A percentile compares a stretch with the other conserved stretches of the same genome.
Evolutionary conservation across 345 rosid species (phyloP).

Genomic region (Pelargonium nanum): DNA sequence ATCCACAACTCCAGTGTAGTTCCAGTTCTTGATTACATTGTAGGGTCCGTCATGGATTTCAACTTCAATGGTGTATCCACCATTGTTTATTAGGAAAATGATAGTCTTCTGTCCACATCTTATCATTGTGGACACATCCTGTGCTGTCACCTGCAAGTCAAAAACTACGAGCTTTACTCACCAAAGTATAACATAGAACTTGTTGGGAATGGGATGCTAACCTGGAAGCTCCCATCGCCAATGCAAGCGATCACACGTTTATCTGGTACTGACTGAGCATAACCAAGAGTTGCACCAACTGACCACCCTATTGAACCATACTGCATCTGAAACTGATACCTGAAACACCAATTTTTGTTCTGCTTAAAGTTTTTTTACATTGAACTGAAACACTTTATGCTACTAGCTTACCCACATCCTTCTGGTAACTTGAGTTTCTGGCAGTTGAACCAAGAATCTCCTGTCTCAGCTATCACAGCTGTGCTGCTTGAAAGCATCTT

Average conservation of each 20-base stretch:
- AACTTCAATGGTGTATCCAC: conserved; percentile 29
- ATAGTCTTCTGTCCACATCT: conserved; percentile 22
- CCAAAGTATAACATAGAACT: too few species aligned
- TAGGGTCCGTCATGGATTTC: conserved; percentile 31
- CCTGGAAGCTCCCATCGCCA: conserved; percentile 59
- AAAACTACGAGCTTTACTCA: too few species aligned
- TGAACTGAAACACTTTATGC: too few species aligned
- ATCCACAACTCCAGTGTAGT: conserved; percentile 22
- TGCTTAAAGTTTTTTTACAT: too few species aligned
- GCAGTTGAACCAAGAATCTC: conserved; percentile 31
- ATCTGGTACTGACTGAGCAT: conserved; percentile 44
- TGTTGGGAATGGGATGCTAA: too few species aligned
- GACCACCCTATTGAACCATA: conserved; percentile 60
- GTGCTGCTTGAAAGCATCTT: conserved; percentile 19
- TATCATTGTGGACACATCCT: conserved; percentile 33
- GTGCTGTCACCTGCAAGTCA: conserved; percentile 22
- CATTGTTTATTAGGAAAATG: conserved; percentile 27
- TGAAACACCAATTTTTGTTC: conserved; percentile 15
- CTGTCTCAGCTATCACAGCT: conserved; percentile 30
- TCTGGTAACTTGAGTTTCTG: conserved; percentile 27
- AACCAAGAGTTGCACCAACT: conserved; percentile 50
- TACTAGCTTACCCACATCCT: conserved; percentile 26
- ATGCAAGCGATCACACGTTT: conserved; percentile 49
- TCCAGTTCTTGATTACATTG: conserved; percentile 29
- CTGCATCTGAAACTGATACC: conserved; percentile 51